Percentiles rank a stretch among this genome's conserved stretches.
phyloP scores from a whole-genome alignment of 345 rosid genomes.

The Raphanus raphanistrum region DNA sequence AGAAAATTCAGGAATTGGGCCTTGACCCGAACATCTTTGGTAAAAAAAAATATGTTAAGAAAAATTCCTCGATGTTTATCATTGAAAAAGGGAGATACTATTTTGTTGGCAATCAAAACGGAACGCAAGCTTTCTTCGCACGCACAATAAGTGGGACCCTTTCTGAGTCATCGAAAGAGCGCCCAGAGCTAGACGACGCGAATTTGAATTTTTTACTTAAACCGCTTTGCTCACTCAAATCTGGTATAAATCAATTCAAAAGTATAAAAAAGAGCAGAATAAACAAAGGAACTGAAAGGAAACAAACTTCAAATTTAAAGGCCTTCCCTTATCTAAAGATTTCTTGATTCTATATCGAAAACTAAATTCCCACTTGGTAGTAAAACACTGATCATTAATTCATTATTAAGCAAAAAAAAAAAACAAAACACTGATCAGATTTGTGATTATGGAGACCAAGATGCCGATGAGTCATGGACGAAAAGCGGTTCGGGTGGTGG shows the following conservation, averaged over 20 bases:
- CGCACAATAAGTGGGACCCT: constrained; percentile 19
- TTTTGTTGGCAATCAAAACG: background rate
- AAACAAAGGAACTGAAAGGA: constrained; percentile 1
- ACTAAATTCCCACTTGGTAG: background rate
- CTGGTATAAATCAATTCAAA: background rate
- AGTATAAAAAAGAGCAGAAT: background rate
- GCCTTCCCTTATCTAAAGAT: constrained; percentile 5
- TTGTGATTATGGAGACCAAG: constrained; percentile 23
- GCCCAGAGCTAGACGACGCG: background rate
- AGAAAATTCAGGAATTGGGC: background rate
- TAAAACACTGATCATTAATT: background rate
- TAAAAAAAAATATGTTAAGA: too few species aligned
- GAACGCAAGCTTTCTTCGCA: constrained; percentile 19
- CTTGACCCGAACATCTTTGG: too few species aligned
- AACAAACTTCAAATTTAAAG: constrained; percentile 8
- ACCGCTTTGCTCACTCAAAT: constrained; percentile 19
- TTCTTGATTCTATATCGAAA: background rate
- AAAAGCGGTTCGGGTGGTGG: constrained; percentile 53
- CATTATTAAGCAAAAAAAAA: too few species aligned
- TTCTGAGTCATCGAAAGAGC: constrained; percentile 20
- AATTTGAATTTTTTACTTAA: constrained; percentile 11
- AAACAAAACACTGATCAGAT: background rate
- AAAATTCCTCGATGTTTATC: too few species aligned
- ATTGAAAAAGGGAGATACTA: too few species aligned
- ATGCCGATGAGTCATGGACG: constrained; percentile 8